Evolutionary conservation across 2,329 filamentous ascomycete genomes (phyloP).

Genomic region (Tolypocladium amazonense): DNA sequence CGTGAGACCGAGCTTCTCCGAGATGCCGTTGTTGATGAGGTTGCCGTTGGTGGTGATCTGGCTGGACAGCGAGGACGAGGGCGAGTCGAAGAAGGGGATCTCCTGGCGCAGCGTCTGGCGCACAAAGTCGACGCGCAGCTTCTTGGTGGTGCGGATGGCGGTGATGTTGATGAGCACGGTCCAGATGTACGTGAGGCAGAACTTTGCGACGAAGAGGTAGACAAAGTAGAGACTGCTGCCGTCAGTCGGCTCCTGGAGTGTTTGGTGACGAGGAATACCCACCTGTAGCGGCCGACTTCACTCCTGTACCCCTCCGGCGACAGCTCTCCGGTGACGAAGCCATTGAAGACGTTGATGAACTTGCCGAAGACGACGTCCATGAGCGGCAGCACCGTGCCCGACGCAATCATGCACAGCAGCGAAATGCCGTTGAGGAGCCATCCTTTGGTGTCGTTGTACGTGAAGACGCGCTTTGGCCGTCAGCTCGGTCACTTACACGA

Average conservation of each 20-base stretch:
- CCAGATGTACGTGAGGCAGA: constrained; percentile 42
- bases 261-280: constrained; percentile 9
- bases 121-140: constrained; percentile 26
- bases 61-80: constrained; percentile 30
- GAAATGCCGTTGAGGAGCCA: constrained; percentile 25
- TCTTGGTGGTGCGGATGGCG: constrained; percentile 25
- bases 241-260: background rate
- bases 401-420: constrained; percentile 23
- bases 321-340: constrained; percentile 37
- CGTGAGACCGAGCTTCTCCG: constrained; percentile 32
- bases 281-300: constrained; percentile 35
- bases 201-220: constrained; percentile 46
- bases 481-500: background rate
- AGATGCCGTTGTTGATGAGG: constrained; percentile 31
- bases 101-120: constrained; percentile 35
- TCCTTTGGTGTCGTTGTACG: constrained; percentile 25
- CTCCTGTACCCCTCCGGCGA: constrained; percentile 36
- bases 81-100: constrained; percentile 42
- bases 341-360: constrained; percentile 43
- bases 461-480: constrained; percentile 21
- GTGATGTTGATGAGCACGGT: constrained; percentile 31
- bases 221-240: constrained; percentile 39
- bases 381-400: constrained; percentile 32
- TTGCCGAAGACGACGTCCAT: constrained; percentile 51
- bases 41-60: constrained; percentile 39